These are phyloP conservation scores for Lachancea sp. DNA, from an alignment of 805 yeast species.

Conservation along the genomic window DNA sequence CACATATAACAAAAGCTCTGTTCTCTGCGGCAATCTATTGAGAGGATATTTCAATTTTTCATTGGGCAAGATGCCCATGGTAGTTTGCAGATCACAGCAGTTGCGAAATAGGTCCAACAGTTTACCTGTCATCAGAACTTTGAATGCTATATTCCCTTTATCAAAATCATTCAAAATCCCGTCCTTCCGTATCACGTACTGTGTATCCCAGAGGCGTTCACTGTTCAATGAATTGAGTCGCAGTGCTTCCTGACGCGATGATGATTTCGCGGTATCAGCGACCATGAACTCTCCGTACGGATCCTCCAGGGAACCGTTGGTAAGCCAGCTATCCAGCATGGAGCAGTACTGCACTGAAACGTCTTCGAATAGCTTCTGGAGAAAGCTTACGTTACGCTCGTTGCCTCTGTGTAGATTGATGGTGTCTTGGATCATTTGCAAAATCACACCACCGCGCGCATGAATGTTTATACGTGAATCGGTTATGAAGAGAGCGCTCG, in stretches of 20 bases:
- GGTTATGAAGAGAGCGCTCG: slow-evolving; percentile 34
- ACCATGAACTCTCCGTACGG: slow-evolving; percentile 79
- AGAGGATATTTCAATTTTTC: neutral
- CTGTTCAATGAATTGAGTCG: slow-evolving; percentile 30
- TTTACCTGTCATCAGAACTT: slow-evolving; percentile 78
- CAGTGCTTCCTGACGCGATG: slow-evolving; percentile 7
- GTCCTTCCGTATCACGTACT: slow-evolving; percentile 66
- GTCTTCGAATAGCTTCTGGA: slow-evolving; percentile 45
- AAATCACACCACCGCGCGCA: slow-evolving; percentile 74
- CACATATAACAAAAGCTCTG: slow-evolving; percentile 49
- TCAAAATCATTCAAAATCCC: slow-evolving; percentile 66
- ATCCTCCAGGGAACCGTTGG: slow-evolving; percentile 66
- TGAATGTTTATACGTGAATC: slow-evolving; percentile 46
- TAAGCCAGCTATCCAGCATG: slow-evolving; percentile 77
- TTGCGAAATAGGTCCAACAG: slow-evolving; percentile 54
- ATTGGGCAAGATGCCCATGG: neutral
- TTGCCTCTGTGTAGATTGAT: slow-evolving; percentile 63
- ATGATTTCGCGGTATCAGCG: slow-evolving; percentile 31
- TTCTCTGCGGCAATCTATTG: slow-evolving; percentile 23
- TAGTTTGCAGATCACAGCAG: slow-evolving; percentile 21
- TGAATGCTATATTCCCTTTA: slow-evolving; percentile 46
- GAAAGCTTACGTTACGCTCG: slow-evolving; percentile 42
- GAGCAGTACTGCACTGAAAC: slow-evolving; percentile 57
- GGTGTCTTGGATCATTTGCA: slow-evolving; percentile 54
- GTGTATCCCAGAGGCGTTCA: slow-evolving; percentile 68